phyloP scores from a whole-genome alignment of 495 filamentous ascomycete species.

The Talaromyces trachyspermus region DNA sequence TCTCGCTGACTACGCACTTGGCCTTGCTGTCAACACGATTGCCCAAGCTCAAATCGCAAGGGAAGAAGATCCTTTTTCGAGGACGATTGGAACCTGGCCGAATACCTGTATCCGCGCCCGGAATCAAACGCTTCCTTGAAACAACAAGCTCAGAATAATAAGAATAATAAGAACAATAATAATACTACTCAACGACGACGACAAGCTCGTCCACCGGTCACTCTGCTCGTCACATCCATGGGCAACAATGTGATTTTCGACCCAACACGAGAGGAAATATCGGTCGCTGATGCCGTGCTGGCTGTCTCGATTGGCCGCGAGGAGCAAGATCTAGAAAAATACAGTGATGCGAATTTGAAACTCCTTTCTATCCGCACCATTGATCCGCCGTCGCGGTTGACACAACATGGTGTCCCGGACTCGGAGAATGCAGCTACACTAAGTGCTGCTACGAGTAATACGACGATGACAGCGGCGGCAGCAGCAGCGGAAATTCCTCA shows the following conservation, averaged over 20 bases:
- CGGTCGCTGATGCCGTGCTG: slow-evolving; percentile 80
- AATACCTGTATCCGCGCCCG: slow-evolving; percentile 62
- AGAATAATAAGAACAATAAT: too few relatives aligned
- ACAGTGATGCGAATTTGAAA: slow-evolving; percentile 25
- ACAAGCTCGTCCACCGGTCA: slow-evolving; percentile 64
- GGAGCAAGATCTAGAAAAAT: slow-evolving; percentile 13
- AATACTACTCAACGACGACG: background rate
- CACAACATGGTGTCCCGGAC: slow-evolving; percentile 63
- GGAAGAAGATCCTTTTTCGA: slow-evolving; percentile 98
- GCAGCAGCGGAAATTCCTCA: slow-evolving; percentile 24
- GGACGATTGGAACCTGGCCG: slow-evolving; percentile 88
- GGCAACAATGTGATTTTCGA: slow-evolving; percentile 90
- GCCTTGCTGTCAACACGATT: slow-evolving; percentile 86
- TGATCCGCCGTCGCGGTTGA: slow-evolving; percentile 63
- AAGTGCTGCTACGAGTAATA: slow-evolving; percentile 26
- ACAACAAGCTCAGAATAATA: background rate
- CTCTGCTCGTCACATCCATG: slow-evolving; percentile 79
- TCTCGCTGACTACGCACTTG: slow-evolving; percentile 89
- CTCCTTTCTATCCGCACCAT: slow-evolving; percentile 60
- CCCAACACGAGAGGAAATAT: slow-evolving; percentile 80
- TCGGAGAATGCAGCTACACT: slow-evolving; percentile 58
- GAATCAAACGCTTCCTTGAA: slow-evolving; percentile 10
- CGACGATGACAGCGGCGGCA: slow-evolving; percentile 21
- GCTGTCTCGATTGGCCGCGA: slow-evolving; percentile 61
- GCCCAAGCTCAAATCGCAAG: slow-evolving; percentile 72